A percentile compares a stretch with the other conserved stretches of the same genome.
These are phyloP conservation scores for Waitea zeae DNA, from an alignment of 1,284 basidiomycete species.

Conservation along the genomic window DNA sequence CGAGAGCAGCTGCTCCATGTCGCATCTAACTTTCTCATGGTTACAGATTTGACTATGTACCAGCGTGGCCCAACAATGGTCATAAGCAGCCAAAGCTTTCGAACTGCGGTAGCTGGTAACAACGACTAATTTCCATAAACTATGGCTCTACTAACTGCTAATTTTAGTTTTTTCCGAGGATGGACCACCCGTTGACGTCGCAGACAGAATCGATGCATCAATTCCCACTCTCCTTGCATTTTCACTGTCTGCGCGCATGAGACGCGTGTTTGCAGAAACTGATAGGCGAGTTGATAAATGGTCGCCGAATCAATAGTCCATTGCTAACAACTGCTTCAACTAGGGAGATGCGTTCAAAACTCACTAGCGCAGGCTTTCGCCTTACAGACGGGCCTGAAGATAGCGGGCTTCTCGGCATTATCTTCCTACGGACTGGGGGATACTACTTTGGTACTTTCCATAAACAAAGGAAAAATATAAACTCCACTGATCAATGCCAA, in stretches of 20 bases:
- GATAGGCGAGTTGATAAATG: constrained; percentile 22
- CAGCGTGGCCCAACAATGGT: constrained; percentile 48
- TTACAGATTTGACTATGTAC: constrained; percentile 36
- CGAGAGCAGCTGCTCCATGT: no score
- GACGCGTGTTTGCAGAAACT: constrained; percentile 26
- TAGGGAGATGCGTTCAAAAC: constrained; percentile 35
- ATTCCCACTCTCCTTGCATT: constrained; percentile 27
- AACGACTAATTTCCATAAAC: constrained; percentile 1
- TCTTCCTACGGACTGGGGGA: constrained; percentile 18
- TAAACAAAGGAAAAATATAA: neutral
- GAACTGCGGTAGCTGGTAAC: constrained; percentile 21
- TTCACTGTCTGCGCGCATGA: constrained; percentile 28
- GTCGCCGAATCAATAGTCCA: neutral
- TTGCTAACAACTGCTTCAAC: constrained; percentile 1
- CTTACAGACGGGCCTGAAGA: constrained; percentile 34
- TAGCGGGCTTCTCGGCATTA: constrained; percentile 28
- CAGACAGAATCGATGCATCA: constrained; percentile 32
- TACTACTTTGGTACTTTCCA: constrained; percentile 22
- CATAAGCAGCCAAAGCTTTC: constrained; percentile 31
- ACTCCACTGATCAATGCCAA: neutral
- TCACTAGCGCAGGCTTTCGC: constrained; percentile 42
- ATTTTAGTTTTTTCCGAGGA: constrained; percentile 33
- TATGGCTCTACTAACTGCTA: neutral
- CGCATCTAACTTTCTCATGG: neutral
- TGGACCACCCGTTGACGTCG: constrained; percentile 26